Conservation (phyloP, 371 early-diverging fungal species). For the Phascolomyces articulosus region DNA sequence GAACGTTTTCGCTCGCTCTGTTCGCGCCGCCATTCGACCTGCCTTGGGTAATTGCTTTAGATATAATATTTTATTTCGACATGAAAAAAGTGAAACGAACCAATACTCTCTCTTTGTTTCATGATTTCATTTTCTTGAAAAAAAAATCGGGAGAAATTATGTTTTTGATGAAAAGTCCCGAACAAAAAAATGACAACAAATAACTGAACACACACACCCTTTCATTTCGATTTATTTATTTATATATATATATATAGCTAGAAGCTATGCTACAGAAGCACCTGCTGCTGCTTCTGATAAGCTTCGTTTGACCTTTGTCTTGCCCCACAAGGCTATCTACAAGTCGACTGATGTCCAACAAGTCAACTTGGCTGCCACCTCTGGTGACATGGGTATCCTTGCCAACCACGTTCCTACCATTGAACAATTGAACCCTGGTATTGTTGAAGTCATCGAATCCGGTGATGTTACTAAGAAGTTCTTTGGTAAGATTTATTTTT, state of each 20-base stretch:
- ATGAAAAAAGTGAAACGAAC: too few species aligned
- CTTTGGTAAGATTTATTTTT: slow-evolving; percentile 73
- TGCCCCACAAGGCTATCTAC: slow-evolving; percentile 90
- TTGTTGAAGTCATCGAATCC: slow-evolving; percentile 83
- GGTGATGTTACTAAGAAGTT: slow-evolving; percentile 85
- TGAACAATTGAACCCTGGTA: slow-evolving; percentile 94
- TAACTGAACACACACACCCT: background rate
- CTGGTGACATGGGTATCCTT: slow-evolving; percentile 98
- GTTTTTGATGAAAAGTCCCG: too few species aligned
- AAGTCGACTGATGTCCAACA: slow-evolving; percentile 83
- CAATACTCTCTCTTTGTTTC: too few species aligned
- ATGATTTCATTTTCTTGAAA: background rate
- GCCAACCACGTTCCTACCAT: slow-evolving; percentile 97
- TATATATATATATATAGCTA: slow-evolving; percentile 39
- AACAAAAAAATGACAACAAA: background rate
- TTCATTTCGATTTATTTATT: background rate
- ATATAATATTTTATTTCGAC: background rate
- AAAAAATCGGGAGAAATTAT: background rate
- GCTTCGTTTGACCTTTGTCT: slow-evolving; percentile 87
- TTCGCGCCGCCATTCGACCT: slow-evolving; percentile 49
- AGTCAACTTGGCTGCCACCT: slow-evolving; percentile 92
- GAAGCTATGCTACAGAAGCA: slow-evolving; percentile 81
- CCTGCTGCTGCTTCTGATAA: slow-evolving; percentile 66
- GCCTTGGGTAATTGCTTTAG: slow-evolving; percentile 39
- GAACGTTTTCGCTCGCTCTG: slow-evolving; percentile 66